Conservation (phyloP, 2,329 filamentous ascomycete species). For the Colletotrichum lupini region DNA sequence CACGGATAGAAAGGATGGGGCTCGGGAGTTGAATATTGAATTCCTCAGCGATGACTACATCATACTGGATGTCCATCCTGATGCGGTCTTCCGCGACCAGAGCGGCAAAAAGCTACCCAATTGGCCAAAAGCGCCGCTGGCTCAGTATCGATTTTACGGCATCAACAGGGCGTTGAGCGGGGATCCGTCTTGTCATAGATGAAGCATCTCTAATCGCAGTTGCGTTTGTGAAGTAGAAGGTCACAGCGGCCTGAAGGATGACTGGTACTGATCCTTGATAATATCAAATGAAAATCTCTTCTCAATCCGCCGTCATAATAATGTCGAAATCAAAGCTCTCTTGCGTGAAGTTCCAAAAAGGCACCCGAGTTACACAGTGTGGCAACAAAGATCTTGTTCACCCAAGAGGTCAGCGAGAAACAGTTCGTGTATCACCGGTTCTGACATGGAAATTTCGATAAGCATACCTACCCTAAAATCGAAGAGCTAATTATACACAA, state of each 20-base stretch:
- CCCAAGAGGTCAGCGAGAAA: no score
- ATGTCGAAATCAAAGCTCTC: no score
- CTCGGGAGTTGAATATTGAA: background rate
- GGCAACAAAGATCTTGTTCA: no score
- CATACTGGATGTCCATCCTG: background rate
- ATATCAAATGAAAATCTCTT: no score
- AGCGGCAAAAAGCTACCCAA: background rate
- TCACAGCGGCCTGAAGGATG: background rate
- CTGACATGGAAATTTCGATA: no score
- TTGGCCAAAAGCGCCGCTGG: background rate
- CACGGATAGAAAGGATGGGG: background rate
- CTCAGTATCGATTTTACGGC: background rate
- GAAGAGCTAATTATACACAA: no score
- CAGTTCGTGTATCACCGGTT: no score
- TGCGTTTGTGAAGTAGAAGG: background rate
- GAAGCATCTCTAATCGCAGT: background rate
- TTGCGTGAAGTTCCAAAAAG: no score
- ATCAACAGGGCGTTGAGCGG: background rate
- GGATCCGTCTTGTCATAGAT: background rate
- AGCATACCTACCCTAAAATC: no score
- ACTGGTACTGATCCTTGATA: no score
- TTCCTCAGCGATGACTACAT: background rate
- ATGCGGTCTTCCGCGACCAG: background rate
- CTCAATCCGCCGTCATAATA: no score
- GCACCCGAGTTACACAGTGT: no score